Base-by-base conservation (phyloP, 2,329 filamentous ascomycete species). In the Stemphylium lycopersici region DNA sequence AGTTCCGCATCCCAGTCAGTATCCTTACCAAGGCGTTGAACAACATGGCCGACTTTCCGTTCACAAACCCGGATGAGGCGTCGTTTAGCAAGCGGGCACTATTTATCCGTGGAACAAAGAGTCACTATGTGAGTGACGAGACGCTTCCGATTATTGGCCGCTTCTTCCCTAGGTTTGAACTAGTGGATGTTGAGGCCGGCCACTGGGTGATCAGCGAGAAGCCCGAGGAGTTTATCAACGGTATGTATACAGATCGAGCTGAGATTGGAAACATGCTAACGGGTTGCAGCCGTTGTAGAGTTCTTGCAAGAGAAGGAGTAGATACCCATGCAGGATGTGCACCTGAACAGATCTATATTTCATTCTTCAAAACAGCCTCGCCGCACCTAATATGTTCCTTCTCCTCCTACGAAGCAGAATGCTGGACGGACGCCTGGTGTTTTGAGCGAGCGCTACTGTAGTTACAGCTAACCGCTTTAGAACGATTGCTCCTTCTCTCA, bases 201-300 rank as follows among this genome's bases (percentile, higher is more conserved):
- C 91, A 96, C 74, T 96, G 91, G 91, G 79, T 96, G 4, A 92
- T 93, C 58, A 91, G 90, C n/a, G 91, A 96, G 79, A 88, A 91
- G 65, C 91, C 91, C 0, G 86, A 91, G 69, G 87, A 81, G 8
- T 96, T 96, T 62, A 85, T 87, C 69, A 79, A 84, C 81, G 87
- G 90, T 91, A 72, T 72, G 83, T 20, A 6, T 10, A 7, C 5
- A 22, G 13, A n/a, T 5, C 2, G 7, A 15, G 3, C 6, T 31
- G 6, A 4, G 22, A 12, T 20, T 1, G 7, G 22, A 5, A 22
- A 7, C 32, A 13, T 41, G 32, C 54, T 61, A 52, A 65, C 33
- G 8, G 15, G 20, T n/a, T 26, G 40, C 58, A 88, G 86, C 81
- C 59, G 86, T 89, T 10, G 80, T 87, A 20, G 85, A 89, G 40